Conservation (phyloP, 192 early-diverging fungal species). For the Coemansia sp. region DNA sequence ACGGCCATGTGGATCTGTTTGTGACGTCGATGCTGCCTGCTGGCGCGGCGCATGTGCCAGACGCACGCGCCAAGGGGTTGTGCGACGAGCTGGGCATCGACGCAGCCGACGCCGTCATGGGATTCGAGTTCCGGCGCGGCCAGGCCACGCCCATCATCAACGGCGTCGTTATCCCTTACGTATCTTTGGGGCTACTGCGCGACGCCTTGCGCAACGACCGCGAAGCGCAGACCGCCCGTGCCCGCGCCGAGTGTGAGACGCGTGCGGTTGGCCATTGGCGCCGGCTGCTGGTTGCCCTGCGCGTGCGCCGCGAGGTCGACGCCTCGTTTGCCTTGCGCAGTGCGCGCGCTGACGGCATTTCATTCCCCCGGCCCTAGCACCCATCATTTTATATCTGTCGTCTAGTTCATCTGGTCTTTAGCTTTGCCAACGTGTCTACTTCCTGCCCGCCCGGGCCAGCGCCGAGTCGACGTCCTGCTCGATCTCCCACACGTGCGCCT, state of each 20-base stretch:
- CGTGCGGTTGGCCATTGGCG: slow-evolving; percentile 28
- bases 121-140: slow-evolving; percentile 32
- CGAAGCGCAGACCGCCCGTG: neutral
- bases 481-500: slow-evolving; percentile 72
- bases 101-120: slow-evolving; percentile 75
- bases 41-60: slow-evolving; percentile 67
- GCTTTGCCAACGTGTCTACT: neutral
- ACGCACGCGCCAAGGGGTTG: slow-evolving; percentile 54
- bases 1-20: slow-evolving; percentile 83
- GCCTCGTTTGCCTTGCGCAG: slow-evolving; percentile 32
- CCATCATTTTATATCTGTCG: slow-evolving; percentile 8
- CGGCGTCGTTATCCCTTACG: slow-evolving; percentile 30
- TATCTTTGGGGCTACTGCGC: slow-evolving; percentile 7
- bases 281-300: slow-evolving; percentile 25
- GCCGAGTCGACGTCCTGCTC: slow-evolving; percentile 47
- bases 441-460: slow-evolving; percentile 14
- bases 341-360: neutral
- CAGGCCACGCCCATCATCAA: slow-evolving; percentile 16
- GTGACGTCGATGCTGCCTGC: slow-evolving; percentile 75
- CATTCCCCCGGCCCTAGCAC: slow-evolving; percentile 8
- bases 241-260: neutral
- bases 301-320: slow-evolving; percentile 38
- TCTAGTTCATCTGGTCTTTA: neutral
- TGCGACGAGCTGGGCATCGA: slow-evolving; percentile 75
- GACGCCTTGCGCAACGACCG: slow-evolving; percentile 24